phyloP scores from a whole-genome alignment of 371 early-diverging fungal species.

The Nematocida parisii region DNA sequence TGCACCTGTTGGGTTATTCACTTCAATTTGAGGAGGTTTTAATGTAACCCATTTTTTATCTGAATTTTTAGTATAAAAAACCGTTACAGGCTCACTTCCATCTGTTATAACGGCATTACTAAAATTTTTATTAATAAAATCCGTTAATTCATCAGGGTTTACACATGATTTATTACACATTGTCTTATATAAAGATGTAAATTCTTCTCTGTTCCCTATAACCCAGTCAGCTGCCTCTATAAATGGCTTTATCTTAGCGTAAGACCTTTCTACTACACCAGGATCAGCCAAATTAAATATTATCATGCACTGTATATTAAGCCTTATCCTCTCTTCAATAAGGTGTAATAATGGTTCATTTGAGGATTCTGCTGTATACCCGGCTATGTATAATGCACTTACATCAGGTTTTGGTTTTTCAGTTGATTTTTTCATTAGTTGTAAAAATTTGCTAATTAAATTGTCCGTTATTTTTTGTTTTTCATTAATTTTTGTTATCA shows the following conservation, averaged over 20 bases:
- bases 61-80: not conserved
- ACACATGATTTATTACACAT: not conserved
- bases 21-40: conserved; percentile 31
- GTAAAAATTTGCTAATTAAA: not conserved
- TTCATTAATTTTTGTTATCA: conserved; percentile 30
- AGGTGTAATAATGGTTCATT: not conserved
- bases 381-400: conserved; percentile 24
- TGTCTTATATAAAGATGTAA: not conserved
- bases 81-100: not conserved
- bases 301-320: not conserved
- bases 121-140: not conserved
- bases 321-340: not conserved
- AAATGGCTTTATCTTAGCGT: conserved; percentile 9
- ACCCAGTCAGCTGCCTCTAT: conserved; percentile 39
- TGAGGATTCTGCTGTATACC: conserved; percentile 46
- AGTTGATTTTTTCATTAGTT: not conserved
- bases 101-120: conserved; percentile 31
- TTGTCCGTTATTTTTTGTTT: not conserved
- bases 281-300: conserved; percentile 49
- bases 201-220: conserved; percentile 50
- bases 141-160: not conserved
- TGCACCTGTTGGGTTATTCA: conserved; percentile 41
- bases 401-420: not conserved
- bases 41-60: not conserved
- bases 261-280: conserved; percentile 33